Percentiles rank a stretch among this genome's conserved stretches.
Conservation (phyloP, 495 filamentous ascomycete genomes). For the Astrothelium subdiscretum region DNA sequence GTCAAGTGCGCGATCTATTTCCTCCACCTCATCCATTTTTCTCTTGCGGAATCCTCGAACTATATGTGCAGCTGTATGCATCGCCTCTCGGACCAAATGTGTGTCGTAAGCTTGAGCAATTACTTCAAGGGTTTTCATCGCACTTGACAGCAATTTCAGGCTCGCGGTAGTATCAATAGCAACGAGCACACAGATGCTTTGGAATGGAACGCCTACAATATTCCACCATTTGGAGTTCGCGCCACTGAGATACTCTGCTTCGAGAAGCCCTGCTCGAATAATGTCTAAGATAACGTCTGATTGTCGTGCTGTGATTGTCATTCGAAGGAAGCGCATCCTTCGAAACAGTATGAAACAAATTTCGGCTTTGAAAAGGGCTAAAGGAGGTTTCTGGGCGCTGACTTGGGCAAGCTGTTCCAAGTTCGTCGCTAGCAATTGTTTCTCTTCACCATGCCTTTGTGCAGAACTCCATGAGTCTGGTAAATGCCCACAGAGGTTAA, state of each 20-base stretch:
- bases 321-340: background rate
- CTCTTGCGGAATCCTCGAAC: background rate
- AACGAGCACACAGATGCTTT: constrained; percentile 39
- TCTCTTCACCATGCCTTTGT: background rate
- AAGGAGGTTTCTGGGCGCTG: background rate
- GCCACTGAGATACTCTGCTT: background rate
- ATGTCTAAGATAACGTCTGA: background rate
- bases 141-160: constrained; percentile 33
- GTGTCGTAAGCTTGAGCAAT: constrained; percentile 35
- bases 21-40: background rate
- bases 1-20: background rate
- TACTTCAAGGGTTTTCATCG: constrained; percentile 35
- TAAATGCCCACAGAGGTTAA: background rate
- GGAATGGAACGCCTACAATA: constrained; percentile 40
- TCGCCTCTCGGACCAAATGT: constrained; percentile 36
- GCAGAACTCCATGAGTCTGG: background rate
- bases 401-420: background rate
- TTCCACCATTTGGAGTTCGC: constrained; percentile 33
- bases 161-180: constrained; percentile 37
- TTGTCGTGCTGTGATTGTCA: background rate
- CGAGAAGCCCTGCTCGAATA: background rate
- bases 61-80: constrained; percentile 27
- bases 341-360: background rate
- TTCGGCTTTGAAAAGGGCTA: background rate
- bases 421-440: background rate